phyloP scores from a whole-genome alignment of 306 rosid species.

The Ziziphus jujuba region DNA sequence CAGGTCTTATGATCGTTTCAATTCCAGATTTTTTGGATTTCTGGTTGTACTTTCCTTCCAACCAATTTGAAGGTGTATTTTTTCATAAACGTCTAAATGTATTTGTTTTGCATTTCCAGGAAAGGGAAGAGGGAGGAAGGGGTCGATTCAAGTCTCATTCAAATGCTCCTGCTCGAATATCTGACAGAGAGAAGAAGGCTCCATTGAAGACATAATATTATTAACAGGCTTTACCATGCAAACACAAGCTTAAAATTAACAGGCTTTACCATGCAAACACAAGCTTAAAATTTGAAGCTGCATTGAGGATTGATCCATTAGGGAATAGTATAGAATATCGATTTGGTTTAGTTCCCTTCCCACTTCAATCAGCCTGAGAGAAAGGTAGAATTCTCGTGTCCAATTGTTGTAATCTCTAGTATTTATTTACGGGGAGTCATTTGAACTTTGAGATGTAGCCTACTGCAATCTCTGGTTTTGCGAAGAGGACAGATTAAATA shows the following conservation, averaged over 20 bases:
- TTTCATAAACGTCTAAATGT: slow-evolving; percentile 11
- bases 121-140: slow-evolving; percentile 86
- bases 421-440: neutral
- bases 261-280: slow-evolving; percentile 11
- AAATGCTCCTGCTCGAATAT: slow-evolving; percentile 84
- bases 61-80: neutral
- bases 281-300: slow-evolving; percentile 24
- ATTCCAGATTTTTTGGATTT: neutral
- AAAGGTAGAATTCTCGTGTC: slow-evolving; percentile 9
- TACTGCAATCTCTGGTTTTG: neutral
- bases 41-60: neutral
- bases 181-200: slow-evolving; percentile 98
- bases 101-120: slow-evolving; percentile 47
- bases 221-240: slow-evolving; percentile 2
- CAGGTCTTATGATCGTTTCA: neutral
- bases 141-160: slow-evolving; percentile 98
- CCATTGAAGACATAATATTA: slow-evolving; percentile 65
- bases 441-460: neutral
- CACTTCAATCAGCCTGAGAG: neutral
- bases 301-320: slow-evolving; percentile 15
- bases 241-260: slow-evolving; percentile 23
- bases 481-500: neutral
- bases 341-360: slow-evolving; percentile 12
- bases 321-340: slow-evolving; percentile 9
- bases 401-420: slow-evolving; percentile 25